Evolutionary conservation across 176 grass and related monocot species (phyloP).

Genomic region (Aegilops tauschii): DNA sequence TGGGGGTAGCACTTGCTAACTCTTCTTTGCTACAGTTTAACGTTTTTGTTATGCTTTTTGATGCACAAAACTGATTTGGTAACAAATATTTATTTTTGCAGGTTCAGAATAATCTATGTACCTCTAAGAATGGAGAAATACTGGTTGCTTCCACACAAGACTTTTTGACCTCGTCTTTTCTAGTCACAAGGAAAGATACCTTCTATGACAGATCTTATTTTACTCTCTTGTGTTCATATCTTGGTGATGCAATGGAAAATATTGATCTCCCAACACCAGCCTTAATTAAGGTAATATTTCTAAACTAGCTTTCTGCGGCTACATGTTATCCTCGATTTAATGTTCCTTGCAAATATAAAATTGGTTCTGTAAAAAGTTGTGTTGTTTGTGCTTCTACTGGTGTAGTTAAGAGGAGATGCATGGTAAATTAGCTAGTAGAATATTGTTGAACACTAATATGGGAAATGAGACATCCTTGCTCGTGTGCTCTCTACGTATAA

Average conservation of each 20-base stretch:
- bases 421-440: not conserved
- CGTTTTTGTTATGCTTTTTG: not conserved
- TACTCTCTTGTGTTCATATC: conserved; percentile 88
- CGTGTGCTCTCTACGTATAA: not conserved
- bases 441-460: not conserved
- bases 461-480: not conserved
- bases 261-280: conserved; percentile 91
- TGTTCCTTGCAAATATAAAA: conserved; percentile 10
- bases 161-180: conserved; percentile 95
- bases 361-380: not conserved
- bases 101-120: conserved; percentile 99
- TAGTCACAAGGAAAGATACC: conserved; percentile 91
- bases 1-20: conserved; percentile 75
- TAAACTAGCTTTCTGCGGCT: conserved; percentile 2
- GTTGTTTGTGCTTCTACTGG: not conserved
- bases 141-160: conserved; percentile 97
- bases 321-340: conserved; percentile 15
- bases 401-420: conserved; percentile 8
- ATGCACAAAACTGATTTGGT: not conserved
- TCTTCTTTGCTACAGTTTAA: conserved; percentile 24
- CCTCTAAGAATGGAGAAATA: conserved; percentile 95
- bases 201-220: conserved; percentile 84
- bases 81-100: conserved; percentile 40
- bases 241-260: conserved; percentile 85
- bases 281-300: conserved; percentile 69